Percentiles rank a stretch among this genome's conserved stretches.
These are phyloP conservation scores for Cystobasidium tubakii DNA, from an alignment of 768 basidiomycete genomes.

Conservation along the genomic window DNA sequence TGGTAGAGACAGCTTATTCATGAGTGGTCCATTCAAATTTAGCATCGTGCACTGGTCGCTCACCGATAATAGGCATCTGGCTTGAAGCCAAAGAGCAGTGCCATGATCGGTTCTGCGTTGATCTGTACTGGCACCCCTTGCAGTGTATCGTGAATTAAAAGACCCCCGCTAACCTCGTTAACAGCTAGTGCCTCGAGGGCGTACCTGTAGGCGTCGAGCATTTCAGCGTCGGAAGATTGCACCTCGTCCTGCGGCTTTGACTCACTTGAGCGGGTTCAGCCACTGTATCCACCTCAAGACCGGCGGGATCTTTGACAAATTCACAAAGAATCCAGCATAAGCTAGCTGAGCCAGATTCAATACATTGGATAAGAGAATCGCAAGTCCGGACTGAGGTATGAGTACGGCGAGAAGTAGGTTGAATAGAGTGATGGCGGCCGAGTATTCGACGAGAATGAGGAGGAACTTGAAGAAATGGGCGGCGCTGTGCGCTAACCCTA, in stretches of 20 bases:
- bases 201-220: conserved; percentile 45
- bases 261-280: conserved; percentile 67
- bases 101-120: conserved; percentile 78
- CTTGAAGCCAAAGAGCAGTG: conserved; percentile 82
- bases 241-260: background rate
- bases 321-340: conserved; percentile 47
- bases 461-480: conserved; percentile 90
- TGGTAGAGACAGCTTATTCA: background rate
- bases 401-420: conserved; percentile 83
- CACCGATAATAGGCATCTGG: conserved; percentile 70
- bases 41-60: conserved; percentile 7
- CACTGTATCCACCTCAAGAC: conserved; percentile 91
- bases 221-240: too few species aligned
- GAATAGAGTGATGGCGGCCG: conserved; percentile 79
- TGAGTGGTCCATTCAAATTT: background rate
- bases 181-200: conserved; percentile 66
- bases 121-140: conserved; percentile 75
- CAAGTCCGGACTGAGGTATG: conserved; percentile 80
- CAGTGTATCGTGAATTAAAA: conserved; percentile 72
- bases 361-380: conserved; percentile 69
- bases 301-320: conserved; percentile 64
- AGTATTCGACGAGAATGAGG: conserved; percentile 77
- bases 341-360: conserved; percentile 53
- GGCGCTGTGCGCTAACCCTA: conserved; percentile 70
- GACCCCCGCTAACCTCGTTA: conserved; percentile 83